Evolutionary conservation across 306 rosid genomes (phyloP), one percentile per base, ranked within the genome.

Genomic region (Psophocarpus tetragonolobus): DNA sequence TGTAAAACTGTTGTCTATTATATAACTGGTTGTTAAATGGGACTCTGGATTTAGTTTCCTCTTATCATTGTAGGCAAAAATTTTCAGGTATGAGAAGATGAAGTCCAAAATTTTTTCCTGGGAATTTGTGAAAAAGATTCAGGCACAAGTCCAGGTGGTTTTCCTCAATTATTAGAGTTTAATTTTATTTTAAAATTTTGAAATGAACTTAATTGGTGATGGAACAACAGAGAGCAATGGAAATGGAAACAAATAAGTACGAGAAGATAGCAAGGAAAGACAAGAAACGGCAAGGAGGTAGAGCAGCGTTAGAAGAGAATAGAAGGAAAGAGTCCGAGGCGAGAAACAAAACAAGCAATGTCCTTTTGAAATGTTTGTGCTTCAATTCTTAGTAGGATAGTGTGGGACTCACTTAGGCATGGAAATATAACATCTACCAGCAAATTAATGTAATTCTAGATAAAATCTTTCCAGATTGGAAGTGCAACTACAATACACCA

Each of bases 111-210:
- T 87, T 80, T 77, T 76, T 78, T 73, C 68, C 2, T 88, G 90
- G 92, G 90, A 92, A 81, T 74, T 83, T 58, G 80, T 89, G 87
- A 89, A 80, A 80, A 92, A 82, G 77, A 80, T 70, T 87, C 83
- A 83, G 61, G 88, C 83, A 91, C 86, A 50, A 86, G 61, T 60
- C 14, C 86, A 60, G 62, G 81, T 86, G 87, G 91, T 88, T 68
- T 56, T 64, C 7, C 73, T 53, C 45, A 60, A 33, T 26, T 47
- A 8, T 66, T 57, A 10, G 30, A 18, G 47, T n/a, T 58, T 1
- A 39, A 7, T 41, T 33, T 21, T 51, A 60, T 60, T 27, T 53
- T 73, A 30, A 50, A 57, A 14, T 57, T 76, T 53, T 65, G 58
- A 75, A 83, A 5, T 39, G 7, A 10, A 32, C 68, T 68, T 57